Evolutionary conservation across 139 green algal genomes (phyloP).

Genomic region (Nannochloris sp.): DNA sequence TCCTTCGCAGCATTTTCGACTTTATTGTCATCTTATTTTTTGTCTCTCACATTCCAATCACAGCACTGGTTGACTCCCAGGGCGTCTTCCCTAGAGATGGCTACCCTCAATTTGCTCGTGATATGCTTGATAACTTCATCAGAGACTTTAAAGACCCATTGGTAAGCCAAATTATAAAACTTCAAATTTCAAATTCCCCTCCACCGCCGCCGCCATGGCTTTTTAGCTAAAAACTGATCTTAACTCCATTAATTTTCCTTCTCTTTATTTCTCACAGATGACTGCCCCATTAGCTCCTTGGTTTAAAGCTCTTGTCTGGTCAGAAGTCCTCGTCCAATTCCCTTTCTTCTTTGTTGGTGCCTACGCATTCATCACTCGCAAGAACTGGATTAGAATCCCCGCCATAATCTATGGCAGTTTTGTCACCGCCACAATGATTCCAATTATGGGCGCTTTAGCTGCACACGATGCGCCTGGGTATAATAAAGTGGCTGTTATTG

Average conservation of each 20-base stretch:
- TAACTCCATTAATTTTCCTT: not conserved
- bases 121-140: constrained; percentile 20
- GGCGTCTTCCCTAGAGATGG: not conserved
- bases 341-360: constrained; percentile 67
- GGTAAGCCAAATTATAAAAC: constrained; percentile 32
- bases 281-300: constrained; percentile 34
- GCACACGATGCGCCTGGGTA: not conserved
- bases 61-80: constrained; percentile 64
- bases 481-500: not conserved
- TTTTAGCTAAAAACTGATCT: not conserved
- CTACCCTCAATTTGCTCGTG: not conserved
- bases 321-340: constrained; percentile 61
- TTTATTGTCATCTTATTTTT: constrained; percentile 47
- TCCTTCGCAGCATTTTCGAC: constrained; percentile 17
- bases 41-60: constrained; percentile 64
- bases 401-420: constrained; percentile 61
- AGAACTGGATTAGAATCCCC: constrained; percentile 65
- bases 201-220: too few species aligned
- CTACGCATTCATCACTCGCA: constrained; percentile 42
- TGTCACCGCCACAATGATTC: constrained; percentile 57
- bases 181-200: not conserved
- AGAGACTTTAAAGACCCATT: constrained; percentile 48
- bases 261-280: constrained; percentile 29
- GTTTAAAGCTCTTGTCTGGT: constrained; percentile 58
- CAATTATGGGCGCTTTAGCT: constrained; percentile 52